These are phyloP conservation scores for Russula dissimulans DNA, from an alignment of 768 basidiomycete genomes.

Conservation along the genomic window DNA sequence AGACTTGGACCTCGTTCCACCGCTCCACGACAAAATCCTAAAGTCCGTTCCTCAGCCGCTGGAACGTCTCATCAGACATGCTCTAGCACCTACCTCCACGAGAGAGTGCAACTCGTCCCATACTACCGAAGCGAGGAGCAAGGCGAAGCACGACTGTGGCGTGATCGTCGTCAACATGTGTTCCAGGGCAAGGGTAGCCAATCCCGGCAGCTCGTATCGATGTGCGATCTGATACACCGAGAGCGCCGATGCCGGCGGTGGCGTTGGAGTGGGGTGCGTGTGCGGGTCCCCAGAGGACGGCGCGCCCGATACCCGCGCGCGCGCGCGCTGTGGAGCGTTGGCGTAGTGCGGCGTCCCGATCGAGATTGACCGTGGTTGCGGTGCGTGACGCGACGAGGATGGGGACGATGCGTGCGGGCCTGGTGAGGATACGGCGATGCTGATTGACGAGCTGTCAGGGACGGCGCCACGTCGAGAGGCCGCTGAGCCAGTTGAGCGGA, in stretches of 20 bases:
- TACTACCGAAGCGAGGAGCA: conserved; percentile 56
- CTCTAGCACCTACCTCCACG: conserved; percentile 40
- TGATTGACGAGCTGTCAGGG: conserved; percentile 6
- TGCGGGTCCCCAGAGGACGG: conserved; percentile 52
- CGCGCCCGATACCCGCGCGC: conserved; percentile 23
- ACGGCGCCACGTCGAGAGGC: conserved; percentile 8
- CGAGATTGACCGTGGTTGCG: conserved; percentile 30
- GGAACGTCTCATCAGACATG: conserved; percentile 11
- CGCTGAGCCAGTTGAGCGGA: conserved; percentile 5
- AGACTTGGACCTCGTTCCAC: conserved; percentile 61
- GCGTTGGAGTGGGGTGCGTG: conserved; percentile 54
- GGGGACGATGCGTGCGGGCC: conserved; percentile 5
- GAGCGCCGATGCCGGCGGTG: conserved; percentile 60
- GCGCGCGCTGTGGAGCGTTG: conserved; percentile 38
- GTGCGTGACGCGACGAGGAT: conserved; percentile 18
- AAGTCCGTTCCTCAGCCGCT: conserved; percentile 3
- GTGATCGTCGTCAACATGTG: conserved; percentile 66
- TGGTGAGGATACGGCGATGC: neutral
- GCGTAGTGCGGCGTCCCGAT: conserved; percentile 39
- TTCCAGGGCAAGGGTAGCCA: conserved; percentile 58
- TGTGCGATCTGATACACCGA: conserved; percentile 72
- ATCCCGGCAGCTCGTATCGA: conserved; percentile 57
- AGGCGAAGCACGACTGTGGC: conserved; percentile 54
- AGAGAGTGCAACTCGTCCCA: conserved; percentile 58
- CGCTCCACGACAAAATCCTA: conserved; percentile 71